Base-by-base conservation (phyloP, 768 basidiomycete species). In the Lactarius indigo region DNA sequence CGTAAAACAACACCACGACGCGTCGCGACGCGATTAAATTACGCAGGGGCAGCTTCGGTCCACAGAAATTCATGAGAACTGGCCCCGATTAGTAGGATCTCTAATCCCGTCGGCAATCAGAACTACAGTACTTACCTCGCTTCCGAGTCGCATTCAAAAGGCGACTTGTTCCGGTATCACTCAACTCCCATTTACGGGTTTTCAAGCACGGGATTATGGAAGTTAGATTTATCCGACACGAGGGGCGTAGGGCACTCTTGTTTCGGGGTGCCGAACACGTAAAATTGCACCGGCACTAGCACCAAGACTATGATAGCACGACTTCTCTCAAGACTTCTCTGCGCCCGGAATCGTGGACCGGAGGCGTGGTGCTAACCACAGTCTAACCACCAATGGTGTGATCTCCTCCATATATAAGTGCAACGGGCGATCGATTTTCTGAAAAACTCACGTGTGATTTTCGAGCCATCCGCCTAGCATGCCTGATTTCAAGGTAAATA, bases 21-120 rank as follows among this genome's bases (percentile, higher is more conserved):
- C 64, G 64, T 65, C 59, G 64, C 64, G 64, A 61, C 64, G 59
- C 52, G 64, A n/a, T 35, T 44, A 15, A 54, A 55, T 47, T 9
- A 12, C 35, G 10, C 3, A 15, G 37, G 23, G n/a, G 4, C 44
- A 44, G 44, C 44, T 23, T 23, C 23, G 10, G 10, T 18, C 42
- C n/a, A 10, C n/a, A 1, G 44, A n/a, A 9, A n/a, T n/a, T 47
- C 8, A 20, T 44, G 20, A 10, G 42, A n/a, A n/a, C 17, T 17
- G 41, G 17, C 41, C 47, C 13, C 44, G 44, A 47, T 47, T 23
- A 47, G 20, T 47, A 23, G 23, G 23, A 13, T 50, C 23, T 50
- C 20, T 44, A 9, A 44, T 4, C 7, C 20, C 23, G 12, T 23
- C 47, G n/a, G 47, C 2, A 23, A 50, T 50, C 23, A 50, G 47